Percentiles rank a stretch among this genome's conserved stretches.
These are phyloP conservation scores for Diaporthe sp. DNA, from an alignment of 2,329 filamentous ascomycete genomes.

Conservation along the genomic window DNA sequence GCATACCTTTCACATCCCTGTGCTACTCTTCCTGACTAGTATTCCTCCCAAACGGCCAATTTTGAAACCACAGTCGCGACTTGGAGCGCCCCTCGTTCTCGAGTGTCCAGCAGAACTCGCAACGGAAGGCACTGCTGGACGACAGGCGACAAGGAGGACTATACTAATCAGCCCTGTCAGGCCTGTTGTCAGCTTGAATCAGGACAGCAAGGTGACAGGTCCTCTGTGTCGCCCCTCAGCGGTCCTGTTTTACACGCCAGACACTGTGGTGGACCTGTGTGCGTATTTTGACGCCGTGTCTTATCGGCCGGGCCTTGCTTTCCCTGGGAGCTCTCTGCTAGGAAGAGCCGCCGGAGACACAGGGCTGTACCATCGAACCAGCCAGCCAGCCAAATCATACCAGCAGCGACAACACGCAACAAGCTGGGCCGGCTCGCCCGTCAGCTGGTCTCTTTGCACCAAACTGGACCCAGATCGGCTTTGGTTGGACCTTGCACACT, in stretches of 20 bases:
- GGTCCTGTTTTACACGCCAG: slow-evolving; percentile 22
- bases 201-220: slow-evolving; percentile 20
- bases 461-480: slow-evolving; percentile 22
- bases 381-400: slow-evolving; percentile 37
- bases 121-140: background rate
- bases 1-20: slow-evolving; percentile 24
- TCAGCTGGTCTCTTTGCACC: slow-evolving; percentile 33
- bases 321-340: slow-evolving; percentile 28
- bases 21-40: slow-evolving; percentile 10
- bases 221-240: slow-evolving; percentile 4
- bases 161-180: slow-evolving; percentile 1
- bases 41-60: slow-evolving; percentile 39
- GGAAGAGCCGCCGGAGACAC: slow-evolving; percentile 39
- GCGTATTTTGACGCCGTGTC: slow-evolving; percentile 37
- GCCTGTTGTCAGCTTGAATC: slow-evolving; percentile 23
- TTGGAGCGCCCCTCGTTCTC: slow-evolving; percentile 25
- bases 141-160: slow-evolving; percentile 35
- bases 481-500: slow-evolving; percentile 27
- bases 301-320: slow-evolving; percentile 32
- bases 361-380: slow-evolving; percentile 39
- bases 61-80: slow-evolving; percentile 41
- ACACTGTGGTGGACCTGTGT: slow-evolving; percentile 29
- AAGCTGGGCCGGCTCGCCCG: slow-evolving; percentile 28
- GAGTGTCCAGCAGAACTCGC: slow-evolving; percentile 8
- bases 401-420: slow-evolving; percentile 31